Percentiles rank a stretch among this genome's conserved stretches.
Evolutionary conservation across 306 rosid genomes (phyloP).

Genomic region (Vachellia collinsii): DNA sequence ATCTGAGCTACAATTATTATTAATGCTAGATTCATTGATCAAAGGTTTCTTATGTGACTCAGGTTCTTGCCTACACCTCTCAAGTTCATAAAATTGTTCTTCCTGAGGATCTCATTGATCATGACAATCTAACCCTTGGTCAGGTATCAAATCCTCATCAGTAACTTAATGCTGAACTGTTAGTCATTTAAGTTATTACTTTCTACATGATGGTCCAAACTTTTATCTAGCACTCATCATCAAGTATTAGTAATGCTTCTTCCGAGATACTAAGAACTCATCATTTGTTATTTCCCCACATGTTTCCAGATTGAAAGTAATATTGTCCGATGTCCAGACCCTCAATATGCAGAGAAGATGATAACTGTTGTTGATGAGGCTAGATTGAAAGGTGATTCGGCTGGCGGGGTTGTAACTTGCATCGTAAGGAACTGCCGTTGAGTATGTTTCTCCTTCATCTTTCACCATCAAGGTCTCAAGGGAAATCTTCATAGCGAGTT

Average conservation of each 20-base stretch:
- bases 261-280: neutral
- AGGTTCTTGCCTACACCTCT: constrained; percentile 94
- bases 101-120: constrained; percentile 70
- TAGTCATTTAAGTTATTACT: no score
- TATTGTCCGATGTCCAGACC: constrained; percentile 93
- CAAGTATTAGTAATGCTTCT: no score
- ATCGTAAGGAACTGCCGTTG: constrained; percentile 86
- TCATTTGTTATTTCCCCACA: constrained; percentile 12
- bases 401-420: constrained; percentile 95
- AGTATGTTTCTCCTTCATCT: constrained; percentile 50
- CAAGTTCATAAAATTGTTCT: constrained; percentile 88
- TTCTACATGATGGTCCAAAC: constrained; percentile 11
- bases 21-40: constrained; percentile 25
- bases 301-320: constrained; percentile 82
- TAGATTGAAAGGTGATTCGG: constrained; percentile 87
- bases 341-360: constrained; percentile 97
- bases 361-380: constrained; percentile 82
- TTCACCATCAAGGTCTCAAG: constrained; percentile 6
- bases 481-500: no score
- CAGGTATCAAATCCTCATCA: constrained; percentile 47
- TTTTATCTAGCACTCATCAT: no score
- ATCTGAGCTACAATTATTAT: neutral
- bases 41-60: constrained; percentile 39
- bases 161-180: no score
- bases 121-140: constrained; percentile 61